Conservation (phyloP, 331 rosid species). For the Telfairia occidentalis region DNA sequence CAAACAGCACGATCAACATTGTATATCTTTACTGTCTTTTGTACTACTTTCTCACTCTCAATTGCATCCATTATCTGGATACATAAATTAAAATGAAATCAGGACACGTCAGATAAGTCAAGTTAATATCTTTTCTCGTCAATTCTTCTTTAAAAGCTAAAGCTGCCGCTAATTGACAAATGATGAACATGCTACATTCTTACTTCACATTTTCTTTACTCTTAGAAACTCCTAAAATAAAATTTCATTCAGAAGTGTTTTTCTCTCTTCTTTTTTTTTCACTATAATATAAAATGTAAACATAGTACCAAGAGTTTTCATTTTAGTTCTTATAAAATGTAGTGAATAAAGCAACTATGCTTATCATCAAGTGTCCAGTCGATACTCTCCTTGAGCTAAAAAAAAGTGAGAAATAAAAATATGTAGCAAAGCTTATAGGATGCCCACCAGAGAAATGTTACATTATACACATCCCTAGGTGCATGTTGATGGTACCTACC, state of each 20-base stretch:
- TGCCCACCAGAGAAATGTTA: not conserved
- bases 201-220: not conserved
- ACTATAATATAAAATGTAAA: not conserved
- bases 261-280: too few relatives aligned
- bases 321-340: not conserved
- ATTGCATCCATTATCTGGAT: constrained; percentile 79
- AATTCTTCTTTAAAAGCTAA: not conserved
- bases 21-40: constrained; percentile 57
- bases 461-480: not conserved
- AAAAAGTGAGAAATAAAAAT: not conserved
- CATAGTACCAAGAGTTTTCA: not conserved
- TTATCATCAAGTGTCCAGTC: not conserved
- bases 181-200: not conserved
- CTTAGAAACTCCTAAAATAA: not conserved
- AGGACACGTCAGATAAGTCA: not conserved
- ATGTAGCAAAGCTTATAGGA: not conserved
- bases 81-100: constrained; percentile 1
- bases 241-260: not conserved
- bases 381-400: not conserved
- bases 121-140: not conserved
- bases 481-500: not conserved
- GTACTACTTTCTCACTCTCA: constrained; percentile 62
- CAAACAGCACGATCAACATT: constrained; percentile 87
- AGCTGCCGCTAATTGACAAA: constrained; percentile 2
- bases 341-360: not conserved